Base-by-base conservation (phyloP, 139 green algal genomes). In the Chlamydomonas sphaeroides region DNA sequence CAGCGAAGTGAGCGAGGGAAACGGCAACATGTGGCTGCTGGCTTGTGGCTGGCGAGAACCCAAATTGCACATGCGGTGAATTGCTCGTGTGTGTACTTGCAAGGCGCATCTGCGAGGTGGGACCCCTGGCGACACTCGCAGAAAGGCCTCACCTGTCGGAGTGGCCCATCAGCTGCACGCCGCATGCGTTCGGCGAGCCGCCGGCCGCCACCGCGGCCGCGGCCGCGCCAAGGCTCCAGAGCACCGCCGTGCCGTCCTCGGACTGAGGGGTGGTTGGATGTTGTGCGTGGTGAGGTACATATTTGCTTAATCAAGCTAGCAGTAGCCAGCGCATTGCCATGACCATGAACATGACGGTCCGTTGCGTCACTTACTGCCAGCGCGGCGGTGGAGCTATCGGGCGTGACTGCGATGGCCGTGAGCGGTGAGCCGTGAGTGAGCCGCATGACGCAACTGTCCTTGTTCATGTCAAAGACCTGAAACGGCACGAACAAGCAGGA, bases 381-480 rank as follows among this genome's bases (percentile, higher is more conserved):
- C 15, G 90, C 74, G 17, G 81, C 80, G 70, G 91, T 78, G 42
- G 85, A 62, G 5, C 89, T 89, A 59, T 89, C 79, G 20, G 67
- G 61, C 15, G 93, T 87, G 20, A 97, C 82, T 0, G 74, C 90
- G 45, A 95, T 71, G 21, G 72, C 72, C 1, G 86, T 92, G 21
- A 97, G 65, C 0, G 71, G 59, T 17, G 39, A 14, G 36, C 87
- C 71, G 33, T 72, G 65, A 28, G 74, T 68, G 28, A 87, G 65
- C 73, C 91, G 69, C 86, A 95, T 86, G 53, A 94, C 88, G 61
- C 93, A 96, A 67, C 96, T 93, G 0, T 93, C 94, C 42, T 96
- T 92, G 59, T 97, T 93, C 83, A 97, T 90, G 88, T 97, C 94
- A 92, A 93, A 97, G 32, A 97, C 89, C 80, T 89, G 81, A n/a